Conservation (phyloP, 768 basidiomycete genomes). For the Termitomyces sp. region DNA sequence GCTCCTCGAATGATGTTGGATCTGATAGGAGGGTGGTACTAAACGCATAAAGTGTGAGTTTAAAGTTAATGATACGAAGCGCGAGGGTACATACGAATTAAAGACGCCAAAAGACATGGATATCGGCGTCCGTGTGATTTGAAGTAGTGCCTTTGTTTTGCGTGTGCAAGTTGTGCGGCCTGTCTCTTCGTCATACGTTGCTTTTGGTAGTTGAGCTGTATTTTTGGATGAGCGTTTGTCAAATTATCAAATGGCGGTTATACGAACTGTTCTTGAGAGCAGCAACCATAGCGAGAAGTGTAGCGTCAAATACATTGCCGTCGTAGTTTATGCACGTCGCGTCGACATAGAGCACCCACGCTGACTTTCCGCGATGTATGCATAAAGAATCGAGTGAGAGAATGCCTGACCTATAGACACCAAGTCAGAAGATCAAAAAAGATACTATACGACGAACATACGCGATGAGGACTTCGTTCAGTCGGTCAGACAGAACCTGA, state of each 20-base stretch:
- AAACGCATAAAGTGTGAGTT: neutral
- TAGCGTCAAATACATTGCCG: constrained; percentile 92
- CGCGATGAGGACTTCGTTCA: constrained; percentile 77
- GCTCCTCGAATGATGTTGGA: constrained; percentile 89
- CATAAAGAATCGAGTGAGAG: constrained; percentile 67
- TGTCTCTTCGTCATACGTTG: constrained; percentile 66
- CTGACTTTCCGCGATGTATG: constrained; percentile 78
- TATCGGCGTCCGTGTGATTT: constrained; percentile 42
- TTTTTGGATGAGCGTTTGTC: no score
- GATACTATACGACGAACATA: constrained; percentile 33
- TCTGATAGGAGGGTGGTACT: constrained; percentile 56
- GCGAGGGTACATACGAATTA: constrained; percentile 53
- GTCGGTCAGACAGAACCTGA: constrained; percentile 80
- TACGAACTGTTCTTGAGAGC: constrained; percentile 81
- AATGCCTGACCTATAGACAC: constrained; percentile 53
- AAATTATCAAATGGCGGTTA: neutral
- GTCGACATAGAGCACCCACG: constrained; percentile 94
- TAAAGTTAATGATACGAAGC: neutral
- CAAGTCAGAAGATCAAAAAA: neutral
- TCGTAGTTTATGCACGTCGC: constrained; percentile 96
- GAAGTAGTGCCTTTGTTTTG: constrained; percentile 39
- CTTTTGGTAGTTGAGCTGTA: constrained; percentile 67
- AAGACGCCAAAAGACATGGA: constrained; percentile 78
- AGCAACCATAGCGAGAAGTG: constrained; percentile 81
- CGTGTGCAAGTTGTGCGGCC: constrained; percentile 62